phyloP scores from a whole-genome alignment of 139 green algal genomes.

The Diplosphaera chodatii region DNA sequence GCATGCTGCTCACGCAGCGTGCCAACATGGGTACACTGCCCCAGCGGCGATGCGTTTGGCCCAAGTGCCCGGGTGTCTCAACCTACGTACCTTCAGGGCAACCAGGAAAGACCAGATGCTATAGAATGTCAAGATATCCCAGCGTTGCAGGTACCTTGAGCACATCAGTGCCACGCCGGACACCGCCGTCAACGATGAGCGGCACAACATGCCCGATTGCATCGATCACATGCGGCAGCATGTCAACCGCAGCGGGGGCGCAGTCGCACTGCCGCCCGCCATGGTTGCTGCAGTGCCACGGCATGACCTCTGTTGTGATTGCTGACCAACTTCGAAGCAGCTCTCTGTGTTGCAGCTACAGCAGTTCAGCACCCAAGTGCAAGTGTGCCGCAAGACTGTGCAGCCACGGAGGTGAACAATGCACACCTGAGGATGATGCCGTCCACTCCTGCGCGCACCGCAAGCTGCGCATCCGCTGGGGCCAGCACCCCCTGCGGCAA shows the following conservation, averaged over 20 bases:
- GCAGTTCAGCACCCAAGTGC: too few species aligned
- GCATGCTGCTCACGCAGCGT: too few species aligned
- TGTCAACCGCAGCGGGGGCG: constrained; percentile 61
- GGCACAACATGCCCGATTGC: constrained; percentile 63
- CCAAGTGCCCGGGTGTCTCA: too few species aligned
- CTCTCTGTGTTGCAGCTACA: too few species aligned
- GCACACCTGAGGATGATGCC: constrained; percentile 70
- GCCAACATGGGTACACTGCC: too few species aligned
- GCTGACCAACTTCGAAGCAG: neutral
- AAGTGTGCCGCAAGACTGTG: too few species aligned
- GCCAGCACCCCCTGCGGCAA: constrained; percentile 65
- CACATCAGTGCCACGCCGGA: constrained; percentile 85
- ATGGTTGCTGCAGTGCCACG: constrained; percentile 31
- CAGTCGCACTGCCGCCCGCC: constrained; percentile 88
- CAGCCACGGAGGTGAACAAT: too few species aligned
- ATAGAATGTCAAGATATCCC: too few species aligned
- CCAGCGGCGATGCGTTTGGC: too few species aligned
- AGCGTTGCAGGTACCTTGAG: too few species aligned
- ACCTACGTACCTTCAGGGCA: too few species aligned
- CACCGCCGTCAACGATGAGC: constrained; percentile 80
- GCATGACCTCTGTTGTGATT: neutral
- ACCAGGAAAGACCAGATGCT: too few species aligned
- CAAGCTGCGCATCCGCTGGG: constrained; percentile 62
- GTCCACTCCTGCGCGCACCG: constrained; percentile 62
- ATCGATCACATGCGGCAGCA: constrained; percentile 58